Conservation (phyloP, 805 yeast genomes). For the Nakazawaea pomicola region DNA sequence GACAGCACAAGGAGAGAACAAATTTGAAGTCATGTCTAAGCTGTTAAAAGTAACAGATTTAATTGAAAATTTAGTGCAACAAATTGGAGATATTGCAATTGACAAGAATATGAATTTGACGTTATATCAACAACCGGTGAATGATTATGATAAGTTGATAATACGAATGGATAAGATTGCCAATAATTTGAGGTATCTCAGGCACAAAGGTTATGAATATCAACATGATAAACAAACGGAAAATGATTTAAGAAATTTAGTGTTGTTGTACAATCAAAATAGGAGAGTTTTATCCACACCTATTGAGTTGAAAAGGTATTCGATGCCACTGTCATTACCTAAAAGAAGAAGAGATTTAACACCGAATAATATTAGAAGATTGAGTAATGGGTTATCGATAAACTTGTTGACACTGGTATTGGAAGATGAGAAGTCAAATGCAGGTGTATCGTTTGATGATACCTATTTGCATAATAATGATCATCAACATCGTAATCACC, state of each 20-base stretch:
- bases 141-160: slow-evolving; percentile 6
- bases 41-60: too few species aligned
- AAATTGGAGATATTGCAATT: too few species aligned
- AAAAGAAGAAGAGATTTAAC: background rate
- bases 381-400: slow-evolving; percentile 5
- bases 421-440: slow-evolving; percentile 2
- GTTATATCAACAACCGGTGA: background rate
- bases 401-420: slow-evolving; percentile 6
- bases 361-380: background rate
- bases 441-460: slow-evolving; percentile 6
- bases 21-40: too few species aligned
- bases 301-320: slow-evolving; percentile 4
- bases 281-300: slow-evolving; percentile 6
- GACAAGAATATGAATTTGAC: background rate
- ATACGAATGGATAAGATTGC: slow-evolving; percentile 3
- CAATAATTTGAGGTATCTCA: slow-evolving; percentile 3
- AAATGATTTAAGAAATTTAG: slow-evolving; percentile 6
- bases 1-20: too few species aligned
- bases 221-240: background rate
- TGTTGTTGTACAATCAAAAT: background rate
- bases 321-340: background rate
- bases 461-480: too few species aligned
- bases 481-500: too few species aligned
- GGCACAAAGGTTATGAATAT: background rate
- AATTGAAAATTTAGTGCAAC: background rate